Base-by-base conservation (phyloP, 306 rosid genomes). In the Dicorynia guianensis region DNA sequence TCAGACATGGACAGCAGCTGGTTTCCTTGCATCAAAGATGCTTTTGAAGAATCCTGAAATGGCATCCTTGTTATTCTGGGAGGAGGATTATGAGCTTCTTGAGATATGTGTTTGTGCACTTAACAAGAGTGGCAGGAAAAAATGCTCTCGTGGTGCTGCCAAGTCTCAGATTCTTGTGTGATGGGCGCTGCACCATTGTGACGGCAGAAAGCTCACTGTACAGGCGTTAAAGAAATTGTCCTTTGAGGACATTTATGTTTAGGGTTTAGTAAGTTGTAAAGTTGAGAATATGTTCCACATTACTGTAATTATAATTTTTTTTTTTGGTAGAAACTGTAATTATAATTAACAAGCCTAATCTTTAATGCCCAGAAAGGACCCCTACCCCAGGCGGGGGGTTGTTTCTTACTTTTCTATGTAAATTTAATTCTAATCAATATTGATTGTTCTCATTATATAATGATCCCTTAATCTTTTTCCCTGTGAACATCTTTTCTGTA, bases 1-100 rank as follows among this genome's bases (percentile, higher is more conserved):
- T 81, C 98, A 88, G 76, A 88, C 98, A 10, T 93, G 98, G 98
- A 93, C 96, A 30, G 73, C 90, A 19, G 93, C 94, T 0, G 96
- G 92, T 53, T 88, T 80, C 76, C 89, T 93, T 47, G 75, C 94
- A 5, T 88, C 97, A 0, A 90, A 90, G 87, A 75, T 89, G 90
- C 92, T 93, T 20, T 79, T 93, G 83, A 85, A 87, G 85, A 87
- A 91, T 70, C 92, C 96, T 0, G 81, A 83, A 74, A 86, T 67
- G 86, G 98, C 98, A 11, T 86, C 95, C n/a, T 44, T 85, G 86
- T 87, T 93, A 85, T 89, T 87, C 60, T 89, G 92, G 88, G 98
- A 89, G 71, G 98, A 93, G 79, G 97, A 93, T 68, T 88, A 86
- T 6, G 96, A 91, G 52, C 83, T 91, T 42, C 98, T 93, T 30